These are phyloP conservation scores for Xylariaceae sp. DNA, from an alignment of 2,329 filamentous ascomycete species.

Conservation along the genomic window DNA sequence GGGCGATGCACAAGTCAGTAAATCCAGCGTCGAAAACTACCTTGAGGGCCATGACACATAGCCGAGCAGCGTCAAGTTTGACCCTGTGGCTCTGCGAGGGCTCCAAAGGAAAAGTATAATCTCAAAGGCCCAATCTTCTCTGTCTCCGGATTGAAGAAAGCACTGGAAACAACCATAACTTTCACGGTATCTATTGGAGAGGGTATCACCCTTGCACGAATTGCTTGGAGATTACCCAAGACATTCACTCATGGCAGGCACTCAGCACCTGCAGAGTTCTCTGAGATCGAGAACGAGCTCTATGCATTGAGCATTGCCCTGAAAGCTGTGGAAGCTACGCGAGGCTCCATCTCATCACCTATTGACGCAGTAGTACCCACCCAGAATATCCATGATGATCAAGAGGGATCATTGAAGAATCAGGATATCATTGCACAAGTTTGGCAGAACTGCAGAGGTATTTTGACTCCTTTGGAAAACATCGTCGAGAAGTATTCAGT, in stretches of 20 bases:
- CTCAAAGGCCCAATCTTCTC: too few relatives aligned
- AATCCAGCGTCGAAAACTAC: too few relatives aligned
- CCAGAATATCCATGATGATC: background rate
- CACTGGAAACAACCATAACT: constrained; percentile 15
- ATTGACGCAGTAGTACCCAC: background rate
- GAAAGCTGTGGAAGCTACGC: constrained; percentile 15
- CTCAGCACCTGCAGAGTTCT: constrained; percentile 29
- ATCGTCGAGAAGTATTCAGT: constrained; percentile 21
- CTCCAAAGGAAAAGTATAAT: too few relatives aligned
- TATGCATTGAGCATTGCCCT: constrained; percentile 28
- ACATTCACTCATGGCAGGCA: constrained; percentile 29
- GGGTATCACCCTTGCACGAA: constrained; percentile 26
- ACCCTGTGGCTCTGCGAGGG: too few relatives aligned
- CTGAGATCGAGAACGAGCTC: constrained; percentile 30
- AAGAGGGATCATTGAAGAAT: too few relatives aligned
- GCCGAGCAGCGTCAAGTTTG: too few relatives aligned
- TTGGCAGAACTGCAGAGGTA: constrained; percentile 16
- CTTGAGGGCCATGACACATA: too few relatives aligned
- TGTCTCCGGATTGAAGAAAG: background rate
- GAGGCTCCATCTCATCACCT: background rate
- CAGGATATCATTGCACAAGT: constrained; percentile 15
- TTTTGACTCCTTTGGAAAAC: constrained; percentile 19
- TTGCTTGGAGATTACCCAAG: constrained; percentile 25
- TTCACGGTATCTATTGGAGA: constrained; percentile 30
- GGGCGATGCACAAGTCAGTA: too few relatives aligned